Conservation (phyloP, 371 early-diverging fungal genomes). For the Rhizopus arrhizus region DNA sequence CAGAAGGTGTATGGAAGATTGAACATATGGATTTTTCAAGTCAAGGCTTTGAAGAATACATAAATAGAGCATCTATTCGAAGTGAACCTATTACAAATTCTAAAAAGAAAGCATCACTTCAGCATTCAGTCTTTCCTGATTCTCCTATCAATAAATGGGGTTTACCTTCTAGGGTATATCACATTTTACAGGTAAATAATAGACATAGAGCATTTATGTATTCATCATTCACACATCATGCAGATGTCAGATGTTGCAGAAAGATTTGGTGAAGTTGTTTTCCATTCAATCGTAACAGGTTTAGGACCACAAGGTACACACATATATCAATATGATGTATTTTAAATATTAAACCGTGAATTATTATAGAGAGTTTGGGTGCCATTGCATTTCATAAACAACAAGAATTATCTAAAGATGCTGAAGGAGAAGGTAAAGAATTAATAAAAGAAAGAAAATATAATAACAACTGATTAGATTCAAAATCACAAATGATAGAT, state of each 20-base stretch:
- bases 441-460: neutral
- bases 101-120: conserved; percentile 30
- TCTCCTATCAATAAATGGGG: conserved; percentile 46
- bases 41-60: conserved; percentile 40
- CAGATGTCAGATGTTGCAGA: conserved; percentile 30
- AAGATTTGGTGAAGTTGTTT: conserved; percentile 24
- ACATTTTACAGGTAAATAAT: conserved; percentile 29
- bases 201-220: neutral
- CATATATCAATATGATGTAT: neutral
- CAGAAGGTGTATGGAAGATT: conserved; percentile 38
- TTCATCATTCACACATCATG: neutral
- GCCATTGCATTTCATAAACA: conserved; percentile 32
- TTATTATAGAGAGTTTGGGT: conserved; percentile 23
- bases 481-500: conserved; percentile 9
- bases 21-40: conserved; percentile 39
- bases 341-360: neutral
- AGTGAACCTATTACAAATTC: conserved; percentile 19
- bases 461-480: neutral
- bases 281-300: conserved; percentile 27
- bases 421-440: conserved; percentile 17
- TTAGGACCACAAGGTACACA: conserved; percentile 23
- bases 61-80: conserved; percentile 22
- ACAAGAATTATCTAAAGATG: conserved; percentile 14
- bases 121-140: conserved; percentile 26
- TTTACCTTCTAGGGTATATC: conserved; percentile 32